Evolutionary conservation across 2,329 filamentous ascomycete genomes (phyloP), one percentile per base, ranked within the genome.

Genomic region (Cordyceps farinosa): DNA sequence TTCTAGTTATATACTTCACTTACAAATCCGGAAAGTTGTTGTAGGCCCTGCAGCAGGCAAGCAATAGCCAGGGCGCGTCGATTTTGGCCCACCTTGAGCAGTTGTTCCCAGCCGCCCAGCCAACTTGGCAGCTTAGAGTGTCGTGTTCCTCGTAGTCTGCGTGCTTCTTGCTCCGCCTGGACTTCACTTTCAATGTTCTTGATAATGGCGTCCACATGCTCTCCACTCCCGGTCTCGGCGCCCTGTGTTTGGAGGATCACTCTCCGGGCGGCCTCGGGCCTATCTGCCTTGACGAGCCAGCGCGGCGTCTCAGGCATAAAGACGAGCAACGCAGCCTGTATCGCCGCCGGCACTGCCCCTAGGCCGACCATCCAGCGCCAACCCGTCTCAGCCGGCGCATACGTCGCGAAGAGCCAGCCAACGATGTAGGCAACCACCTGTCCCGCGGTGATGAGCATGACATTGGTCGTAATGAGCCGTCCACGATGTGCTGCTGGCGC

Each of bases 361-460:
- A 97, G 76, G 0, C 93, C 93, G 0, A 97, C 92, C 85, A 97
- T 93, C 88, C 90, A 96, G 56, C 92, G 82, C 93, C 94, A 98
- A 1, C 90, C 91, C 13, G 82, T 84, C 42, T 70, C 72, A 29
- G 73, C 69, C 63, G 77, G 74, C 0, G 79, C 84, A 64, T 80
- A 79, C 62, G 84, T 81, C 6, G 86, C 83, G 53, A 96, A 88
- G 0, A 82, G 74, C 89, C 90, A 97, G 1, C 94, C 94, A 7
- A 92, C 78, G 1, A 96, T 73, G 74, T 97, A 97, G 2, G 94
- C 93, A 27, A 96, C 84, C 2, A 97, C 90, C 76, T 97, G 93
- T 0, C 94, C 94, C 11, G 90, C 80, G 0, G 93, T 97, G 63
- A 97, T 89, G 68, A 96, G 92, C 29, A 97, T 78, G 32, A 89